Evolutionary conservation across 2,329 filamentous ascomycete species (phyloP).

Genomic region (Trichoderma afroharzianum): DNA sequence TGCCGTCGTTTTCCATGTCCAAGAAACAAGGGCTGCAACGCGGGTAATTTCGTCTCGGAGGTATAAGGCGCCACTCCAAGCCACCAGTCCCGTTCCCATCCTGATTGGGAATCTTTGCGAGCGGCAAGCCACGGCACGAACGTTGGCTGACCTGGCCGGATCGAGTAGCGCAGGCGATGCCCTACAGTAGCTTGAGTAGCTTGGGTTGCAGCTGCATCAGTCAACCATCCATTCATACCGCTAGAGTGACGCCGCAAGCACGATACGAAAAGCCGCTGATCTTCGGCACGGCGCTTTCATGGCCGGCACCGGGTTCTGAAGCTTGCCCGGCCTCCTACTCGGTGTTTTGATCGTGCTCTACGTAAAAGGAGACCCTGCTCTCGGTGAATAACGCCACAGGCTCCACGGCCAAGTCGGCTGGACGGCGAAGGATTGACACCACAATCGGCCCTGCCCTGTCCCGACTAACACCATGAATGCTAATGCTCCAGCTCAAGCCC

Average conservation of each 20-base stretch:
- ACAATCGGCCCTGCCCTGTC: conserved; percentile 8
- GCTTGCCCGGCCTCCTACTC: background rate
- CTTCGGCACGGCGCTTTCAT: background rate
- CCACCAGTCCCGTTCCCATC: conserved; percentile 1
- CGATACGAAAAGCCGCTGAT: background rate
- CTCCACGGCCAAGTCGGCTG: conserved; percentile 11
- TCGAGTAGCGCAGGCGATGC: conserved; percentile 11
- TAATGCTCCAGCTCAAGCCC: background rate
- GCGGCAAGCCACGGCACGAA: conserved; percentile 11
- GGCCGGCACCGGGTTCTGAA: background rate
- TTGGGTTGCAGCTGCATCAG: background rate
- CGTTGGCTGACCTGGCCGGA: background rate
- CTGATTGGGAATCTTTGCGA: conserved; percentile 3
- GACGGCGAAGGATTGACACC: conserved; percentile 5
- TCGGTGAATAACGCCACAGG: conserved; percentile 6
- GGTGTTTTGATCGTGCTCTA: background rate
- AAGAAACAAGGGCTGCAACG: background rate
- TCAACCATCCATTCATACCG: background rate
- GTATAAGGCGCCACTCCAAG: conserved; percentile 3
- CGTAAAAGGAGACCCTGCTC: background rate
- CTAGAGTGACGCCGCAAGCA: background rate
- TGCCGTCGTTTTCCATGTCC: background rate
- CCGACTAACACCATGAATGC: background rate
- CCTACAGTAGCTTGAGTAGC: background rate
- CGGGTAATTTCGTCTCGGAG: background rate